Base-by-base conservation (phyloP, 768 basidiomycete species). In the Amyloporia xantha region DNA sequence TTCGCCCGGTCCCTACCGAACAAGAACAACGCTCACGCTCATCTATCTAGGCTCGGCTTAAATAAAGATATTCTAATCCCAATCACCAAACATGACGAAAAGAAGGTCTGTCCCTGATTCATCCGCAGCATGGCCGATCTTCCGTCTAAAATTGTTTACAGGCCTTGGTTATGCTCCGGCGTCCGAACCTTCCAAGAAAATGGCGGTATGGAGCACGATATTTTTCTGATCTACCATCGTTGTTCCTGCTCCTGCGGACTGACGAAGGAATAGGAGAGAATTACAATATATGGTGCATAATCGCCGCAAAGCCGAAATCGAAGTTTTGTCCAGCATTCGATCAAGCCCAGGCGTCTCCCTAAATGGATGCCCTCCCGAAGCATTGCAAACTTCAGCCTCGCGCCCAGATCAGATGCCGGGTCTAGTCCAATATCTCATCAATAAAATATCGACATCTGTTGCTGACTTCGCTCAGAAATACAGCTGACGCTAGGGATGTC, bases 271-370 rank as follows among this genome's bases (percentile, higher is more conserved):
- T 12, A 38, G 92, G 67, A 82, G 79, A 54, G 91, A 95, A 59
- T 78, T 97, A 2, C 73, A 74, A 63, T 72, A 80, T 54, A 90
- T 96, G 78, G 65, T 97, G 28, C 82, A 87, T 60, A 71, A 68
- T 4, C 79, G 88, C n/a, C 79, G 83, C 39, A 97, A 97, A 66
- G 94, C 94, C 2, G 95, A 98, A 66, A 94, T 94, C 41, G 91
- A 98, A 62, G 73, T 88, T 36, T 60, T 90, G 28, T 66, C 58
- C 35, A 44, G 54, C 44, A 30, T 12, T 33, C 41, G 24, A 17
- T 46, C 37, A n/a, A n/a, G 24, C 38, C 19, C 13, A 43, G 11
- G 11, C 41, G n/a, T n/a, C n/a, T n/a, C n/a, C n/a, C n/a, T n/a
- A n/a, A n/a, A n/a, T n/a, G n/a, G n/a, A n/a, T n/a, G n/a, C n/a